phyloP scores from a whole-genome alignment of 2,329 filamentous ascomycete genomes.

The Cryphonectria nitschkei region DNA sequence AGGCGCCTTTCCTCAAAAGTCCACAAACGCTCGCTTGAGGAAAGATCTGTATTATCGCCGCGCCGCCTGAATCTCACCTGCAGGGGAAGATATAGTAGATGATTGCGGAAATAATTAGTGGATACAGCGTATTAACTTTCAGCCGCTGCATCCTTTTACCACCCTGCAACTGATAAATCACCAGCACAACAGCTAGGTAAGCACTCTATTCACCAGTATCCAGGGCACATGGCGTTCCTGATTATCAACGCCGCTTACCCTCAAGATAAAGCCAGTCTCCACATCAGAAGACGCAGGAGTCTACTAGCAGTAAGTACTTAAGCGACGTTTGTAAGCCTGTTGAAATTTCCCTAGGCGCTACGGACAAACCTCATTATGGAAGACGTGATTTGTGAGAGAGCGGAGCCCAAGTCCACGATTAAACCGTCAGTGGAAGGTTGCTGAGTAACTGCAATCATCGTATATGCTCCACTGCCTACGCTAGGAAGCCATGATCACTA shows the following conservation, averaged over 20 bases:
- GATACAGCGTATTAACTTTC: neutral
- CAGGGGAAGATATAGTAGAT: neutral
- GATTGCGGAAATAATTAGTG: neutral
- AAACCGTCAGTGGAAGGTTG: neutral
- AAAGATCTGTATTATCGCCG: neutral
- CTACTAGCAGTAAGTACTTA: neutral
- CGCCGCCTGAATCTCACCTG: neutral
- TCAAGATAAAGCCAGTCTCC: neutral
- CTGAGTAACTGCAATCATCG: conserved; percentile 8
- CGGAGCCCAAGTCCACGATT: neutral
- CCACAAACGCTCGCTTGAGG: neutral
- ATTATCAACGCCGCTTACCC: neutral
- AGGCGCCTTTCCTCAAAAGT: too few relatives aligned
- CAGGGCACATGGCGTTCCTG: neutral
- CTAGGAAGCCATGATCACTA: neutral
- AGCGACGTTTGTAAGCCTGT: neutral
- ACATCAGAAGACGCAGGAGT: neutral
- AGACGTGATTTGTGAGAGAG: conserved; percentile 3
- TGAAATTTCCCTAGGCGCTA: neutral
- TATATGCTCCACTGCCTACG: neutral
- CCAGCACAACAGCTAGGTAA: neutral
- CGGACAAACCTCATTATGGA: neutral
- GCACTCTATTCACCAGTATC: neutral
- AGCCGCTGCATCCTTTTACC: neutral
- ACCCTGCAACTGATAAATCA: neutral